These are phyloP conservation scores for Hypoxylon subgilvum DNA, from an alignment of 495 filamentous ascomycete genomes.

Conservation along the genomic window DNA sequence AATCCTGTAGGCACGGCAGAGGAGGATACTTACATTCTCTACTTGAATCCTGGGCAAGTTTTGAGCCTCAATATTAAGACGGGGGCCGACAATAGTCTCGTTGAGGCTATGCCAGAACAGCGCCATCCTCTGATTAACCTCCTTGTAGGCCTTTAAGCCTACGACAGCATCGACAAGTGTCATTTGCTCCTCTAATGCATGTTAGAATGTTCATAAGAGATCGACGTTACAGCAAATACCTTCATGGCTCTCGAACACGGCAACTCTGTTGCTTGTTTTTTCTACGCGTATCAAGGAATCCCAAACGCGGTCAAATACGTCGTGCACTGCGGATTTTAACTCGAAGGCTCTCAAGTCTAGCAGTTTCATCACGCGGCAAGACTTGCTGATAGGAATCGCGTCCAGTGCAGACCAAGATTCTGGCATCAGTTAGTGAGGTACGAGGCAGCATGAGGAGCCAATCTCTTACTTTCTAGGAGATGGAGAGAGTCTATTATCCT, in stretches of 20 bases:
- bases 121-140: conserved; percentile 56
- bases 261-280: conserved; percentile 52
- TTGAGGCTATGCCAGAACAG: conserved; percentile 60
- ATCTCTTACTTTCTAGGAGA: conserved; percentile 55
- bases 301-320: conserved; percentile 64
- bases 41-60: conserved; percentile 44
- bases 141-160: conserved; percentile 57
- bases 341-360: conserved; percentile 57
- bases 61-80: conserved; percentile 47
- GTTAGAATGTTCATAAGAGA: conserved; percentile 35
- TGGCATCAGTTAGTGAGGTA: conserved; percentile 26
- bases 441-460: neutral
- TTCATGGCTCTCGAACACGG: conserved; percentile 52
- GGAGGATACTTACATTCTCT: conserved; percentile 46
- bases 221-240: conserved; percentile 35
- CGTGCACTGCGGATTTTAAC: conserved; percentile 63
- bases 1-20: neutral
- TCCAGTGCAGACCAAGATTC: conserved; percentile 56
- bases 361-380: conserved; percentile 55
- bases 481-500: conserved; percentile 58
- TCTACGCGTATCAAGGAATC: conserved; percentile 63
- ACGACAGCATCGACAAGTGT: conserved; percentile 54
- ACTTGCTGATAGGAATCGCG: conserved; percentile 51
- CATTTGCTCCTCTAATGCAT: conserved; percentile 51
- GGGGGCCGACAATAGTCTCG: conserved; percentile 55